Base-by-base conservation (phyloP, 2,329 filamentous ascomycete species). In the Gyromitra esculenta region DNA sequence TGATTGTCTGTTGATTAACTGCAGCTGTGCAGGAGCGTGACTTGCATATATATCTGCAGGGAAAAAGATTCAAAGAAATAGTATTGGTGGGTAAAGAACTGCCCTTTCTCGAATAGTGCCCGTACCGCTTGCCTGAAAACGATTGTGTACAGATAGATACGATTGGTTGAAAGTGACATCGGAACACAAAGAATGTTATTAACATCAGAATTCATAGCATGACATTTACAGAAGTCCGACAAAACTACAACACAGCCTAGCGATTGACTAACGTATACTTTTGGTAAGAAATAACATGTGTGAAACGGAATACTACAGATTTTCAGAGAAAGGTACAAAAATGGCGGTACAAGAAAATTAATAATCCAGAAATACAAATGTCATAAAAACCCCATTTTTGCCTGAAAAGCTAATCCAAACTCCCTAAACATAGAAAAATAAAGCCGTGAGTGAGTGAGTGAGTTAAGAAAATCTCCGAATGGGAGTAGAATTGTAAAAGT, bases 401-500 rank as follows among this genome's bases (percentile, higher is more conserved):
- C 66, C 50, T 35, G 8, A 35, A 39, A 59, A 73, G 66, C 59
- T 37, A 37, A 60, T 56, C 64, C 39, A 73, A 77, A 77, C 64
- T 64, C 74, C 74, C 41, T 43, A 4, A 43, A 50, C 57, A 59
- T 50, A 66, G 45, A 50, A 66, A 73, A 71, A n/a, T 1, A 41
- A 52, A 11, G 5, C 5, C 25, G 25, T 31, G 25, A 31, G 3
- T 35, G 31, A 31, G 3, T 35, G 31, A 57, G 45, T 63, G 56
- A 59, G 13, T 48, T 74, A 77, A 45, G 75, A 69, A 63, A 69
- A 75, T 18, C 71, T 77, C 56, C 75, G 59, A 25, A 56, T 52
- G 7, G 75, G 54, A 37, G 64, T 21, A 13, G 75, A 56, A 52
- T 43, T 18, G 39, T 77, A 77, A 43, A 69, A 65, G 39, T 57